These are phyloP conservation scores for Paraurostyla sp. DNA, from an alignment of 73 alveolate genomes.

Conservation along the genomic window DNA sequence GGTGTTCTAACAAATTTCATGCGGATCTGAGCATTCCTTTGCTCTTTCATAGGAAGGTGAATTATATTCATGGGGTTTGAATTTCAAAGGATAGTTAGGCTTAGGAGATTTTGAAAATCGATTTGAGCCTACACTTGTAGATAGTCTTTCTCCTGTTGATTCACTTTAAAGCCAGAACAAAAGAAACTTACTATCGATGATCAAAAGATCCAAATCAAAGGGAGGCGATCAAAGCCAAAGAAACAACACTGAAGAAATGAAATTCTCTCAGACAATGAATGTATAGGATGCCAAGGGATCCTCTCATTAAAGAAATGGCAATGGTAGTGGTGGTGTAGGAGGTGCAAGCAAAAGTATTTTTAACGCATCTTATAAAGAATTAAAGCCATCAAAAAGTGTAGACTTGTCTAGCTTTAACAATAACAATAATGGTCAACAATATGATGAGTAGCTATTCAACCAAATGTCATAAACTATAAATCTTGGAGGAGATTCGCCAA, in stretches of 20 bases:
- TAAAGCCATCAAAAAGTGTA: constrained; percentile 72
- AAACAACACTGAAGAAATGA: background rate
- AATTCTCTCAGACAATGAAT: constrained; percentile 47
- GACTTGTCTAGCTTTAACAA: constrained; percentile 42
- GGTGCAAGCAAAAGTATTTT: constrained; percentile 61
- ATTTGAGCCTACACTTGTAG: constrained; percentile 66
- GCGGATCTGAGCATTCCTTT: constrained; percentile 86
- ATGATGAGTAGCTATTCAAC: constrained; percentile 49
- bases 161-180: constrained; percentile 16
- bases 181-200: constrained; percentile 3
- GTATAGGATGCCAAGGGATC: constrained; percentile 34
- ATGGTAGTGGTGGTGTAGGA: constrained; percentile 53
- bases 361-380: constrained; percentile 66
- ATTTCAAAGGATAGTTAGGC: constrained; percentile 93
- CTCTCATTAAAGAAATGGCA: constrained; percentile 46
- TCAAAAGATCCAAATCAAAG: constrained; percentile 63
- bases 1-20: constrained; percentile 41
- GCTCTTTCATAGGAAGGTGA: constrained; percentile 84
- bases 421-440: background rate
- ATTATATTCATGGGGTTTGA: constrained; percentile 94
- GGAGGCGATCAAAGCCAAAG: constrained; percentile 56
- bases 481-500: background rate
- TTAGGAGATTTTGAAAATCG: constrained; percentile 77
- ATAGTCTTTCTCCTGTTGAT: constrained; percentile 42
- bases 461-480: constrained; percentile 23